Evolutionary conservation across 2,329 filamentous ascomycete species (phyloP), one percentile per base, ranked within the genome.

Genomic region (Paecilomyces sp.): DNA sequence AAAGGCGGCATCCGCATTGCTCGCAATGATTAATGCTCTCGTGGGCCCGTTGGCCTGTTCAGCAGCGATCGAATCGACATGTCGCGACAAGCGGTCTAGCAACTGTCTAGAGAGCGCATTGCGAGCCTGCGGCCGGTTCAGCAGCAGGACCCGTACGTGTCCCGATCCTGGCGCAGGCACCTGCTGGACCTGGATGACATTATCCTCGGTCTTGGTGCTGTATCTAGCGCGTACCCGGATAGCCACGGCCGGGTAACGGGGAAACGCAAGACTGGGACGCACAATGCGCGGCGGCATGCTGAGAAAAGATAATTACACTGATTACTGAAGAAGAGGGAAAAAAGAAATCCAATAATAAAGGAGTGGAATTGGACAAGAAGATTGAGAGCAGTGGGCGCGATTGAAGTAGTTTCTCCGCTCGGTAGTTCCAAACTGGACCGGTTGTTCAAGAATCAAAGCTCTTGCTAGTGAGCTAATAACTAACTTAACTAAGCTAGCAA

Each of bases 101-200:
- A 99, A 82, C 60, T 87, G 85, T 60, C 81, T 83, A 0, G 92
- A 97, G 71, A 99, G 90, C 65, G 94, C 94, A 76, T 99, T 99
- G 70, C 93, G 89, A 36, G 92, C 88, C 8, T 84, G 75, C 0
- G 92, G 92, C 3, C 92, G 85, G 78, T 97, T 94, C 65, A 99
- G 84, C 62, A 93, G 88, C 59, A 97, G 85, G 64, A 97, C 83
- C 61, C 91, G 88, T 76, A 97, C 94, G 77, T 88, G 89, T 64
- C 93, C 94, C 18, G 85, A 85, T 70, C 88, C 85, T 0, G 91
- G 87, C 2, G 92, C 90, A 52, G 90, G 88, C 55, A 96, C 77
- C 74, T 88, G 86, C 62, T 85, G 88, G 65, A 90, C 83, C 70
- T 88, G 87, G 75, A 96, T 75, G 57, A 77, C 69, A 8, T 70